These are phyloP conservation scores for Metschnikowia kunwiensis DNA, from an alignment of 805 yeast genomes.

Conservation along the genomic window DNA sequence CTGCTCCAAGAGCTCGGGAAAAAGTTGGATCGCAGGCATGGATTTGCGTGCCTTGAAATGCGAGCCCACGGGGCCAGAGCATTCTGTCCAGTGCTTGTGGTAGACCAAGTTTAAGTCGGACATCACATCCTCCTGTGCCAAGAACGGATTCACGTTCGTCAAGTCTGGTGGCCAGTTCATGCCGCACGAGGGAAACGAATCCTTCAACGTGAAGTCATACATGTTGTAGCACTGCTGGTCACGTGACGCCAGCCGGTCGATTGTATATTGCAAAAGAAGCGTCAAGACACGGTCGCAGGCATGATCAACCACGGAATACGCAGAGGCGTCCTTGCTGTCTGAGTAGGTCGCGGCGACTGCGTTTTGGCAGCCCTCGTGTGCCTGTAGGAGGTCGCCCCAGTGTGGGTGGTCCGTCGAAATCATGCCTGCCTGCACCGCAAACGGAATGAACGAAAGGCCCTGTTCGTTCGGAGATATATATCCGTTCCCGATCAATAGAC, in stretches of 20 bases:
- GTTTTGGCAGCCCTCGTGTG: conserved; percentile 62
- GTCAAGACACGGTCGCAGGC: conserved; percentile 49
- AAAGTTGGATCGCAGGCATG: conserved; percentile 56
- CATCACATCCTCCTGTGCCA: conserved; percentile 46
- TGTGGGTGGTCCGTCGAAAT: conserved; percentile 40
- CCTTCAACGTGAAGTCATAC: conserved; percentile 73
- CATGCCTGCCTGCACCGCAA: conserved; percentile 56
- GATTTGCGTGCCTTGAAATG: conserved; percentile 51
- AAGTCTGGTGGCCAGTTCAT: conserved; percentile 84
- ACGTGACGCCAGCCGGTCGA: conserved; percentile 24
- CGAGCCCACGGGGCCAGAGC: conserved; percentile 57
- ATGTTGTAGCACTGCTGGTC: conserved; percentile 67
- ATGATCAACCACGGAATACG: conserved; percentile 8
- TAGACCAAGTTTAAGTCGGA: conserved; percentile 48
- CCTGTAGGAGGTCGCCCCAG: conserved; percentile 41
- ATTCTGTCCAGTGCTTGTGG: conserved; percentile 68
- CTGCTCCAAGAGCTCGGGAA: conserved; percentile 62
- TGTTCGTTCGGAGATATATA: conserved; percentile 91
- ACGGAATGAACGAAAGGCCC: conserved; percentile 76
- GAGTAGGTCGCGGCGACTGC: conserved; percentile 31
- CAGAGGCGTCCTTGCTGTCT: conserved; percentile 14
- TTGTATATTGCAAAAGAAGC: conserved; percentile 33
- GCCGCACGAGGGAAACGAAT: conserved; percentile 84
- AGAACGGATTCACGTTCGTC: conserved; percentile 46
- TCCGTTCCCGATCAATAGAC: conserved; percentile 84